Conservation (phyloP, 2,329 filamentous ascomycete species). For the Nemania abortiva region DNA sequence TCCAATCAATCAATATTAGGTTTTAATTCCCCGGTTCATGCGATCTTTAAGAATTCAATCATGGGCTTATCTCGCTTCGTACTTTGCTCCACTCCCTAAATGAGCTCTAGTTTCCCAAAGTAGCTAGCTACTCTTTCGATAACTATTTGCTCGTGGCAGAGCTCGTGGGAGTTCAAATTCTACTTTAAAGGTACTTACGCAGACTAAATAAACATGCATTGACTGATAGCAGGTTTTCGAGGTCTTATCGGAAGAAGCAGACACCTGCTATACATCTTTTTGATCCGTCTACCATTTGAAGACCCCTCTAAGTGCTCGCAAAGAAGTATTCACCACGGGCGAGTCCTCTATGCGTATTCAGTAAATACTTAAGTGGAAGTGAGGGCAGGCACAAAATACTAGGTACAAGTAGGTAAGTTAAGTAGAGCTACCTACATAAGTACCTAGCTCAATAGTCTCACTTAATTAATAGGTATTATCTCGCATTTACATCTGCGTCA, state of each 20-base stretch:
- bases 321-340: too few species aligned
- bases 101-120: slow-evolving; percentile 12
- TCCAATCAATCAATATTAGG: slow-evolving; percentile 29
- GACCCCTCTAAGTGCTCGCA: too few species aligned
- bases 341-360: too few species aligned
- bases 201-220: neutral
- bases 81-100: slow-evolving; percentile 23
- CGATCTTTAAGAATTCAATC: slow-evolving; percentile 16
- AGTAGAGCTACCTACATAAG: too few species aligned
- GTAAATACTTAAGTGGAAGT: too few species aligned
- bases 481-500: too few species aligned
- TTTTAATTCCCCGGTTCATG: slow-evolving; percentile 37
- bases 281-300: too few species aligned
- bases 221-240: slow-evolving; percentile 13
- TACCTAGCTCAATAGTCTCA: too few species aligned
- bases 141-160: slow-evolving; percentile 8
- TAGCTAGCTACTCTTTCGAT: slow-evolving; percentile 12
- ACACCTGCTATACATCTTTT: neutral
- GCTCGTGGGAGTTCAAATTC: slow-evolving; percentile 17
- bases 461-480: too few species aligned
- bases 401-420: too few species aligned
- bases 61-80: slow-evolving; percentile 33
- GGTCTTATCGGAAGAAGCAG: slow-evolving; percentile 1
- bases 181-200: neutral
- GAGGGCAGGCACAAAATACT: too few species aligned